Percentiles rank a stretch among this genome's conserved stretches.
These are phyloP conservation scores for Barbatosphaeria neglecta DNA, from an alignment of 495 filamentous ascomycete species.

Conservation along the genomic window DNA sequence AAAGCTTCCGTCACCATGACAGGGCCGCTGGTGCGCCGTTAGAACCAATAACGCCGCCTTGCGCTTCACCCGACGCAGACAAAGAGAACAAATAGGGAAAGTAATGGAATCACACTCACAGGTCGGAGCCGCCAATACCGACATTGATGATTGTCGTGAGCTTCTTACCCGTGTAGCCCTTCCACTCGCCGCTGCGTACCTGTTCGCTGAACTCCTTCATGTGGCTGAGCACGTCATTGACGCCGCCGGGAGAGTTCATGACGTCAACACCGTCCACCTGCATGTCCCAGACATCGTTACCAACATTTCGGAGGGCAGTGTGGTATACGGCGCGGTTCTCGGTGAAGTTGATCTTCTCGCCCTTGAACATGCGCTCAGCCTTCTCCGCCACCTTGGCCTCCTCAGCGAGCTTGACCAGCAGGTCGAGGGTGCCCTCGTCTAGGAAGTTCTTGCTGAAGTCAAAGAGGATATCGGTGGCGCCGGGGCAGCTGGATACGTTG, in stretches of 20 bases:
- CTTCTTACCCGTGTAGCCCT: constrained; percentile 96
- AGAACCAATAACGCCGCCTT: too few relatives aligned
- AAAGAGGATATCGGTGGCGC: constrained; percentile 67
- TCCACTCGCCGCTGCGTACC: constrained; percentile 91
- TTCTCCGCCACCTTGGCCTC: constrained; percentile 86
- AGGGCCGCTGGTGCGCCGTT: constrained; percentile 55
- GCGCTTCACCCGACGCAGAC: too few relatives aligned
- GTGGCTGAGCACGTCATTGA: constrained; percentile 83
- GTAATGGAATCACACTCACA: constrained; percentile 47
- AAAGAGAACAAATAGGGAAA: not conserved
- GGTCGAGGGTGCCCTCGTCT: constrained; percentile 78
- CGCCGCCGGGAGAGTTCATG: constrained; percentile 59
- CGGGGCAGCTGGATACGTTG: constrained; percentile 42
- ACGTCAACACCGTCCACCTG: constrained; percentile 90
- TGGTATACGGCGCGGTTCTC: constrained; percentile 96
- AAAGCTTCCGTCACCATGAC: constrained; percentile 98
- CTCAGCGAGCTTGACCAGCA: constrained; percentile 79
- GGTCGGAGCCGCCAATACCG: constrained; percentile 95
- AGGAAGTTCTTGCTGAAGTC: constrained; percentile 99
- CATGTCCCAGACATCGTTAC: constrained; percentile 59
- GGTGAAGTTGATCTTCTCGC: constrained; percentile 98
- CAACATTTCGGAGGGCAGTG: constrained; percentile 78
- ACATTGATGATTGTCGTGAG: constrained; percentile 94
- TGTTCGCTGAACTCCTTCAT: constrained; percentile 96
- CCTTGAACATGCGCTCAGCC: constrained; percentile 91